A percentile compares a stretch with the other conserved stretches of the same genome.
Evolutionary conservation across 306 rosid genomes (phyloP).

Genomic region (Casuarina glauca): DNA sequence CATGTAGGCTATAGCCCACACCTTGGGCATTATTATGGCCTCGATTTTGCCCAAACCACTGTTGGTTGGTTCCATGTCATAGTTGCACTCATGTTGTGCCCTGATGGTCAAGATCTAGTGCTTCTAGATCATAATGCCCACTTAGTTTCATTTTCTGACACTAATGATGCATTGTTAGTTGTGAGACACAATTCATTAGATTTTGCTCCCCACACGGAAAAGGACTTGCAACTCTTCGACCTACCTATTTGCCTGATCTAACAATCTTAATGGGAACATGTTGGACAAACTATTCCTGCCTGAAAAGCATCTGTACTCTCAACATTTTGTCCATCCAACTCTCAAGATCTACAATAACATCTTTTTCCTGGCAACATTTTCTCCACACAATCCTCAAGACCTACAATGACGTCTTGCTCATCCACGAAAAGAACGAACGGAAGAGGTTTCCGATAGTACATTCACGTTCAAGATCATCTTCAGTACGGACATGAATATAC

Average conservation of each 20-base stretch:
- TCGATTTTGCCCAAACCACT: neutral
- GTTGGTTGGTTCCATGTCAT: slow-evolving; percentile 14
- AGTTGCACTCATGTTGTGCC: slow-evolving; percentile 10
- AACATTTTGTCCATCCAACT: slow-evolving; percentile 6
- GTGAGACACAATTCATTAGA: slow-evolving; percentile 4
- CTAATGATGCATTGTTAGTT: neutral
- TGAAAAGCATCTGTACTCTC: neutral
- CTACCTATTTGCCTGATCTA: neutral
- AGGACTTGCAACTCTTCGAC: slow-evolving; percentile 1
- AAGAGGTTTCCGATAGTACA: neutral
- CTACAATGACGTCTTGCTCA: neutral
- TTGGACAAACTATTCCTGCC: neutral
- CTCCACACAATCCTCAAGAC: slow-evolving; percentile 3
- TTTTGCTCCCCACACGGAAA: neutral
- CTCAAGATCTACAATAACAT: neutral
- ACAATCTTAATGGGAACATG: neutral
- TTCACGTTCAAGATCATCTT: slow-evolving; percentile 1
- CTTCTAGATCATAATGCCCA: slow-evolving; percentile 8
- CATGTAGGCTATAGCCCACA: neutral
- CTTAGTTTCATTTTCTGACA: neutral
- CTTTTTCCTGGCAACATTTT: neutral
- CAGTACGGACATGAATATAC: too few relatives aligned
- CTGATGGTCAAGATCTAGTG: neutral
- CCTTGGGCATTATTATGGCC: neutral
- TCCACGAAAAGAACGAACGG: neutral